Conservation (phyloP, 2,329 filamentous ascomycete genomes). For the Lasiodiplodia gonubiensis region DNA sequence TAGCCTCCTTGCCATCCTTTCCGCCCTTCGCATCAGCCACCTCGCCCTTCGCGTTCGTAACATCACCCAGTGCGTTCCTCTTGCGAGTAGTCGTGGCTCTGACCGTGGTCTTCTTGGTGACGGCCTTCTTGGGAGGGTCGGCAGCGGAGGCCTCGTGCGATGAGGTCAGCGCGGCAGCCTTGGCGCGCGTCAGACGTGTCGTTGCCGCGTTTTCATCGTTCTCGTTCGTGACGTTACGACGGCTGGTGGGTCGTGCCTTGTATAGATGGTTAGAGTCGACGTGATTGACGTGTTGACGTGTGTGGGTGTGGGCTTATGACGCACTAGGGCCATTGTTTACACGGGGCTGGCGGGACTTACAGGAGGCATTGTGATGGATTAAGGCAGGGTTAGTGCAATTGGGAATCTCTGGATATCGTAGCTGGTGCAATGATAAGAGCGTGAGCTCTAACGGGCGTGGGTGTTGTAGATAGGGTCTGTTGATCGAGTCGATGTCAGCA, state of each 20-base stretch:
- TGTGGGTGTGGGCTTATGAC: neutral
- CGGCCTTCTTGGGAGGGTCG: slow-evolving; percentile 61
- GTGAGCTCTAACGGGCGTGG: slow-evolving; percentile 22
- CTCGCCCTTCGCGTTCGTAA: slow-evolving; percentile 70
- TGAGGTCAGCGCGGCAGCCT: slow-evolving; percentile 72
- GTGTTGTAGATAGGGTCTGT: slow-evolving; percentile 28
- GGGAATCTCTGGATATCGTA: slow-evolving; percentile 27
- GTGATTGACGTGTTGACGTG: slow-evolving; percentile 20
- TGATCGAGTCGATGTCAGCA: slow-evolving; percentile 19
- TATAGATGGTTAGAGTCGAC: slow-evolving; percentile 48
- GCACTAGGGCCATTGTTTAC: slow-evolving; percentile 7
- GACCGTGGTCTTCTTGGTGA: slow-evolving; percentile 51
- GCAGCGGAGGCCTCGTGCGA: slow-evolving; percentile 57
- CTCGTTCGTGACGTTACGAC: slow-evolving; percentile 82
- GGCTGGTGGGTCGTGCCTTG: slow-evolving; percentile 72
- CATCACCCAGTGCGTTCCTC: slow-evolving; percentile 86
- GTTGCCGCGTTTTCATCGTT: slow-evolving; percentile 86
- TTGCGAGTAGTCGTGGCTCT: slow-evolving; percentile 63
- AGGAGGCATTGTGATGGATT: slow-evolving; percentile 60
- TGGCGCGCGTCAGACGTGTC: slow-evolving; percentile 89
- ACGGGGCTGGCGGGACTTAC: slow-evolving; percentile 51
- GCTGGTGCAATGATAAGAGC: slow-evolving; percentile 7
- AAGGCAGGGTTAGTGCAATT: slow-evolving; percentile 33
- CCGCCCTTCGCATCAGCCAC: slow-evolving; percentile 55
- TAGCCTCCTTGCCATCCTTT: slow-evolving; percentile 64